A percentile compares a stretch with the other conserved stretches of the same genome.
Evolutionary conservation across 1,284 basidiomycete genomes (phyloP).

Genomic region (Takashimella koratensis): DNA sequence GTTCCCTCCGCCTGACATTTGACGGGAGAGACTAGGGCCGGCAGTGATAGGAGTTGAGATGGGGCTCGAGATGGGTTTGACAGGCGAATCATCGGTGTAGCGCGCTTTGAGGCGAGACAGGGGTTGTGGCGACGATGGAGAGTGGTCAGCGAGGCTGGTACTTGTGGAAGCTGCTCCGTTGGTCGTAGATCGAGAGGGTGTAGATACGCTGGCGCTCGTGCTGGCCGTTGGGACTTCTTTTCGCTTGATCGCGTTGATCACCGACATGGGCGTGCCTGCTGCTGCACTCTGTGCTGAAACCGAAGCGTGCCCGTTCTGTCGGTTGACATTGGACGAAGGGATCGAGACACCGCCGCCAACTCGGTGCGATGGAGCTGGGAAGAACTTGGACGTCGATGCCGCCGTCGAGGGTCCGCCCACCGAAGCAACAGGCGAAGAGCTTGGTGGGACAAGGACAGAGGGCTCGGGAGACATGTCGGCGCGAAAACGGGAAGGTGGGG

Average conservation of each 20-base stretch:
- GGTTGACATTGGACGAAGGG: neutral
- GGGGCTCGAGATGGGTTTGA: neutral
- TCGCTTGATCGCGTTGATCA: neutral
- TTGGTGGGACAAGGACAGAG: neutral
- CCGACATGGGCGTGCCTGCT: neutral
- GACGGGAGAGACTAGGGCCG: neutral
- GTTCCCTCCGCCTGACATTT: neutral
- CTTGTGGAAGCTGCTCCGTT: neutral
- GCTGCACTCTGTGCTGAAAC: neutral
- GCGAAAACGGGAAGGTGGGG: neutral
- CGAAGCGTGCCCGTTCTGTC: neutral
- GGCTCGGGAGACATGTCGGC: neutral
- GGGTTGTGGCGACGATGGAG: slow-evolving; percentile 19
- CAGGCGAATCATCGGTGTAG: slow-evolving; percentile 17
- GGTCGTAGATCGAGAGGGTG: neutral
- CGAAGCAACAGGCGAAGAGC: neutral
- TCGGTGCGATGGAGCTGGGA: neutral
- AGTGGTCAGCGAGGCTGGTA: slow-evolving; percentile 3
- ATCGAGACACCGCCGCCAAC: neutral
- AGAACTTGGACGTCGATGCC: neutral
- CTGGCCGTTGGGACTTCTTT: neutral
- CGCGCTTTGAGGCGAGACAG: slow-evolving; percentile 22
- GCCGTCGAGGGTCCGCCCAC: neutral
- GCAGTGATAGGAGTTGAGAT: neutral
- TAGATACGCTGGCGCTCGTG: neutral